These are phyloP conservation scores for Cantharellus anzutake DNA, from an alignment of 768 basidiomycete genomes.

Conservation along the genomic window DNA sequence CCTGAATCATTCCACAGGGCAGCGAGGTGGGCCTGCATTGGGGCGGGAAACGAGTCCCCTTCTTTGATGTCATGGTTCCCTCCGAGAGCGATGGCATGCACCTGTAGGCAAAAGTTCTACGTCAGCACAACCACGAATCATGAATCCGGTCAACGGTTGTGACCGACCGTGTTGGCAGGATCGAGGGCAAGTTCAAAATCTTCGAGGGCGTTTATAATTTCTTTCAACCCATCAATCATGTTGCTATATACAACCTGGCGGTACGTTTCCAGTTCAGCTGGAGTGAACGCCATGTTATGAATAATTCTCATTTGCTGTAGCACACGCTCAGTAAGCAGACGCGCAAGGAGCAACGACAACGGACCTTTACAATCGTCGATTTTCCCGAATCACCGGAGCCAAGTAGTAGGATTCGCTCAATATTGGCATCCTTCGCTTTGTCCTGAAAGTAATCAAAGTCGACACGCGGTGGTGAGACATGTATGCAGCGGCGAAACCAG, in stretches of 20 bases:
- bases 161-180: slow-evolving; percentile 29
- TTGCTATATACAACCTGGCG: slow-evolving; percentile 90
- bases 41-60: slow-evolving; percentile 56
- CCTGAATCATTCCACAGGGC: slow-evolving; percentile 59
- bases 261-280: slow-evolving; percentile 70
- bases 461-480: no score
- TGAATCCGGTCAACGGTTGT: not conserved
- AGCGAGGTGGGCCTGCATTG: slow-evolving; percentile 47
- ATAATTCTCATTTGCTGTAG: slow-evolving; percentile 90
- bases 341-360: not conserved
- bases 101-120: not conserved
- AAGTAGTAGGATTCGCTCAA: slow-evolving; percentile 54
- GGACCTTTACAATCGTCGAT: slow-evolving; percentile 73
- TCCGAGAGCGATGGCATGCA: slow-evolving; percentile 21
- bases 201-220: slow-evolving; percentile 73
- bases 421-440: not conserved
- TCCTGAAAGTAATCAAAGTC: not conserved
- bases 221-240: slow-evolving; percentile 66
- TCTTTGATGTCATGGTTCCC: slow-evolving; percentile 54
- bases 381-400: slow-evolving; percentile 92
- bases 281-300: slow-evolving; percentile 66
- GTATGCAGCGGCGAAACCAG: no score
- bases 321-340: not conserved
- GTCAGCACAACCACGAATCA: not conserved
- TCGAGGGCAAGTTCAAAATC: slow-evolving; percentile 65